A percentile compares a stretch with the other conserved stretches of the same genome.
These are phyloP conservation scores for Pisolithus orientalis DNA, from an alignment of 768 basidiomycete species.

Conservation along the genomic window DNA sequence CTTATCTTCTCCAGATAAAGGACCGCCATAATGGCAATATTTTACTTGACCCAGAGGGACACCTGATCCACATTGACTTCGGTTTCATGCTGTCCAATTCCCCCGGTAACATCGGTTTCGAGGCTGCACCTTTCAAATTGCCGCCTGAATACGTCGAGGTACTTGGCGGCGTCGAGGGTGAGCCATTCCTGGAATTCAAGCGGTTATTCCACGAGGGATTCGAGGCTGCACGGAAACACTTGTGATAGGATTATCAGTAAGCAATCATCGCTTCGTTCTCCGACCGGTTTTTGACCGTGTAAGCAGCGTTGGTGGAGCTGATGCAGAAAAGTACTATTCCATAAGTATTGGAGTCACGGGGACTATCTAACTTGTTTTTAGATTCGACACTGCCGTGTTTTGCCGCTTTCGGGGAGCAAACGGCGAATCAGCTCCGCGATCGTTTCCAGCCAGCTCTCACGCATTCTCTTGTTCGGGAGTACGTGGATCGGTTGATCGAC, in stretches of 20 bases:
- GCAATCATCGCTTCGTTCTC: slow-evolving; percentile 17
- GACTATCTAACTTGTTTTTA: slow-evolving; percentile 22
- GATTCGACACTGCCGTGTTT: slow-evolving; percentile 93
- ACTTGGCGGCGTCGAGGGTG: slow-evolving; percentile 75
- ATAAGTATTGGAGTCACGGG: not conserved
- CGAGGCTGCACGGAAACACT: slow-evolving; percentile 88
- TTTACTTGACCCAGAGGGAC: slow-evolving; percentile 89
- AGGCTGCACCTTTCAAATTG: slow-evolving; percentile 98
- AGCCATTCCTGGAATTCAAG: slow-evolving; percentile 79
- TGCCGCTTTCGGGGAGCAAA: slow-evolving; percentile 83
- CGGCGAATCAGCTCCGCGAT: slow-evolving; percentile 80
- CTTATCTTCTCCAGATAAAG: slow-evolving; percentile 96
- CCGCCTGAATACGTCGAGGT: slow-evolving; percentile 95
- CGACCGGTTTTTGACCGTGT: slow-evolving; percentile 10
- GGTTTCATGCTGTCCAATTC: slow-evolving; percentile 97
- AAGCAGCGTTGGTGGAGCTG: slow-evolving; percentile 78
- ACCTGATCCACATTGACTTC: slow-evolving; percentile 95
- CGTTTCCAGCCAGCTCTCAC: slow-evolving; percentile 91
- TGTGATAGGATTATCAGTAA: slow-evolving; percentile 92
- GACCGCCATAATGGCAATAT: slow-evolving; percentile 99
- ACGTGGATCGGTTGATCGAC: slow-evolving; percentile 87
- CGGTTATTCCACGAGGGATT: slow-evolving; percentile 89
- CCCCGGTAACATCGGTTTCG: slow-evolving; percentile 96
- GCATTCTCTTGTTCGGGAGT: slow-evolving; percentile 75
- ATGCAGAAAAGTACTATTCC: slow-evolving; percentile 83